A percentile compares a stretch with the other conserved stretches of the same genome.
These are phyloP conservation scores for Podaxis sp. DNA, from an alignment of 768 basidiomycete genomes.

Conservation along the genomic window DNA sequence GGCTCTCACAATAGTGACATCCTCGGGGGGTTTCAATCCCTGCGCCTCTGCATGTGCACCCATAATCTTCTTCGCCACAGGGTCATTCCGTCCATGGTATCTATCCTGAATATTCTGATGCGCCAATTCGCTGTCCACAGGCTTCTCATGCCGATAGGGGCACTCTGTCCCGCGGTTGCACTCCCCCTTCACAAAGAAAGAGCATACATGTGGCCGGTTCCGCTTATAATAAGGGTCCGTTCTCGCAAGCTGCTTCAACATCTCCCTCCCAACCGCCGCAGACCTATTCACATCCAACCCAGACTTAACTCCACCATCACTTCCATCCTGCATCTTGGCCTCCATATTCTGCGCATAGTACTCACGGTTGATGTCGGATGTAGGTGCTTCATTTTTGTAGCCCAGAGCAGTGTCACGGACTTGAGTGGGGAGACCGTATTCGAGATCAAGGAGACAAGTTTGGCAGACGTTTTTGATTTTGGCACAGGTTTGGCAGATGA, in stretches of 20 bases:
- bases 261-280: slow-evolving; percentile 85
- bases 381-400: slow-evolving; percentile 81
- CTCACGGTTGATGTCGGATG: slow-evolving; percentile 95
- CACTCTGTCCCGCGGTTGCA: slow-evolving; percentile 91
- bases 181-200: slow-evolving; percentile 93
- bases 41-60: slow-evolving; percentile 70
- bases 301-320: slow-evolving; percentile 55
- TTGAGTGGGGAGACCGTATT: slow-evolving; percentile 95
- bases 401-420: slow-evolving; percentile 94
- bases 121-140: slow-evolving; percentile 73
- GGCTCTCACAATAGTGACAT: slow-evolving; percentile 70
- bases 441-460: slow-evolving; percentile 93
- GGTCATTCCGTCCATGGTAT: slow-evolving; percentile 89
- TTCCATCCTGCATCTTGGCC: slow-evolving; percentile 66
- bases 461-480: slow-evolving; percentile 97
- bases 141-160: slow-evolving; percentile 94
- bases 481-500: slow-evolving; percentile 95
- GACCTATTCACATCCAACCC: slow-evolving; percentile 57
- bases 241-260: slow-evolving; percentile 92
- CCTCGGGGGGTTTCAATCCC: slow-evolving; percentile 88
- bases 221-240: slow-evolving; percentile 98
- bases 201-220: slow-evolving; percentile 90
- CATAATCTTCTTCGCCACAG: slow-evolving; percentile 91
- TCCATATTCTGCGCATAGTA: slow-evolving; percentile 94
- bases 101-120: slow-evolving; percentile 95